Evolutionary conservation across 108 stramenopile species (phyloP), one percentile per base, ranked within the genome.

Genomic region (Fistulifera solaris): DNA sequence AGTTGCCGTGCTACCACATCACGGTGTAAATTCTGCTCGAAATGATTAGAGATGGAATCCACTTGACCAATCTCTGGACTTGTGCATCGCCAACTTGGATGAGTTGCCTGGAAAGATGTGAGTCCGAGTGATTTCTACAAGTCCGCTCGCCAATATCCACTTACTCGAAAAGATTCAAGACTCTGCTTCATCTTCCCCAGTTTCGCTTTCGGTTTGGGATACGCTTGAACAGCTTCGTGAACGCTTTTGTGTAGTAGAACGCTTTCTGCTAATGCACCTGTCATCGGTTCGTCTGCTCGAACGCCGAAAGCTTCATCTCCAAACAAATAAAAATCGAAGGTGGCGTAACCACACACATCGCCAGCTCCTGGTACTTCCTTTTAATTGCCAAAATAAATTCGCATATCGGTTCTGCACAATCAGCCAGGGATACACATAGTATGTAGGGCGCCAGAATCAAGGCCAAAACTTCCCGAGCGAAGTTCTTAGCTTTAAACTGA

Each of bases 261-360:
- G 26, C 61, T 61, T 54, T 66, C 58, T 14, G 58, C 27, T 47
- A 66, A 35, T 14, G 62, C 52, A 54, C 43, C 64, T 40, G 21
- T 43, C 53, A 21, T 2, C 27, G 52, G n/a, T 16, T 15, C 61
- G 21, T 40, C 28, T 12, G 18, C 39, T 23, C 12, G 73, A 69
- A 24, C 70, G 64, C 73, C 76, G 82, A 82, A 91, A 41, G 70
- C 69, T 52, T 87, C 83, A 66, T 91, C 89, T 45, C 71, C 70
- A 52, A 72, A 91, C 0, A 57, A 51, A 56, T 93, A 88, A 63
- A 97, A 93, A 65, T 97, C 91, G 70, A 97, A 97, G 7, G 86
- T 83, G 17, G 84, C 70, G 61, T 81, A 94, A 18, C 90, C 90
- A 73, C 93, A 92, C 8, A 95, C 87, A 52, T 94, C 82, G 12